phyloP scores from a whole-genome alignment of 441 rosid genomes.

The Gossypium laxum region DNA sequence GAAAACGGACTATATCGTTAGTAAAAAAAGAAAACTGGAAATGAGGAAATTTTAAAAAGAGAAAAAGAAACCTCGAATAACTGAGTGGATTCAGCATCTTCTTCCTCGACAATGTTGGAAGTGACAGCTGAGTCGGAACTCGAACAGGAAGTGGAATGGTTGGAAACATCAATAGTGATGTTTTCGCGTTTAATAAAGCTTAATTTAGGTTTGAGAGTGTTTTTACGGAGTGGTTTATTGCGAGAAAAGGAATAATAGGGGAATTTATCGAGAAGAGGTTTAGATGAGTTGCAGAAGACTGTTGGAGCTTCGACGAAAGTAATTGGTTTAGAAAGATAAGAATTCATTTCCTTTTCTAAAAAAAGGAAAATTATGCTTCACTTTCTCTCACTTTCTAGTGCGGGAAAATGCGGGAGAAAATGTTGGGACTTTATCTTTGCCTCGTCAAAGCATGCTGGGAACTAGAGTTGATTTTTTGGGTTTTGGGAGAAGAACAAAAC shows the following conservation, averaged over 20 bases:
- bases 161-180: slow-evolving; percentile 13
- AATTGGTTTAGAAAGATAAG: slow-evolving; percentile 27
- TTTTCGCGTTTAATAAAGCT: slow-evolving; percentile 15
- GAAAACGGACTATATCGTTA: slow-evolving; percentile 4
- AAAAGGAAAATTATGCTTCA: background rate
- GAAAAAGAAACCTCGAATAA: slow-evolving; percentile 43
- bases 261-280: slow-evolving; percentile 16
- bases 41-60: background rate
- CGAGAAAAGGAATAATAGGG: slow-evolving; percentile 17
- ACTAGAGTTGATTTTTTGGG: slow-evolving; percentile 1
- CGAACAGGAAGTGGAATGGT: slow-evolving; percentile 29
- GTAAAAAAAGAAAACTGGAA: background rate
- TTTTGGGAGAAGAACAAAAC: background rate
- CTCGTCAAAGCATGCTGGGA: background rate
- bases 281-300: slow-evolving; percentile 19
- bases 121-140: slow-evolving; percentile 26
- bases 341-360: slow-evolving; percentile 23
- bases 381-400: background rate
- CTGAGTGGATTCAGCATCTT: slow-evolving; percentile 42
- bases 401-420: slow-evolving; percentile 4
- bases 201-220: slow-evolving; percentile 20
- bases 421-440: slow-evolving; percentile 4
- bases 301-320: slow-evolving; percentile 22
- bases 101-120: slow-evolving; percentile 22
- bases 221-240: slow-evolving; percentile 19